Conservation (phyloP, 2,329 filamentous ascomycete species). For the Chaetomiaceae sp. region DNA sequence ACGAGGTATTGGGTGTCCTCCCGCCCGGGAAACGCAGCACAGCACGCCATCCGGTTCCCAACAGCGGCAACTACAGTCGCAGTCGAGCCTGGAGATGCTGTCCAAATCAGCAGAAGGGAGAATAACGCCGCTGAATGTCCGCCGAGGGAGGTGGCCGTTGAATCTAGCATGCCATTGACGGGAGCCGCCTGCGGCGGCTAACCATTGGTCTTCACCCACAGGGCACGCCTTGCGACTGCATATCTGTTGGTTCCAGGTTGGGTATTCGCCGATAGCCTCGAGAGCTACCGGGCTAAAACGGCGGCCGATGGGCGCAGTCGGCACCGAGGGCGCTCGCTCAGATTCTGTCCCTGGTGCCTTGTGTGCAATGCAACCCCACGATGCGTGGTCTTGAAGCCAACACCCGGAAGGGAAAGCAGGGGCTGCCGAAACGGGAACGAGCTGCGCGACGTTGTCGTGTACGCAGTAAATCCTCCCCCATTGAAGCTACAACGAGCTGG, state of each 20-base stretch:
- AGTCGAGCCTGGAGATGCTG: too few relatives aligned
- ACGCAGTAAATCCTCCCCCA: not conserved
- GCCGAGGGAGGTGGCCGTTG: not conserved
- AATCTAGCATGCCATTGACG: not conserved
- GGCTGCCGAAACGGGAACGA: constrained; percentile 4
- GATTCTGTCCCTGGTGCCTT: not conserved
- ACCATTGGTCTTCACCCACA: not conserved
- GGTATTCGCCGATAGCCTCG: not conserved
- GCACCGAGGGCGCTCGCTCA: not conserved
- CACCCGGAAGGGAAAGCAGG: constrained; percentile 7
- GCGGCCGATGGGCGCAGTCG: not conserved
- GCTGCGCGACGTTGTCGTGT: not conserved
- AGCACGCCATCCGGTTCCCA: too few relatives aligned
- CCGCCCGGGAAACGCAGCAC: too few relatives aligned
- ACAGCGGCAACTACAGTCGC: too few relatives aligned
- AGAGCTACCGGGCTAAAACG: too few relatives aligned
- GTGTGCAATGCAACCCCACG: constrained; percentile 12
- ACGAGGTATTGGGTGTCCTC: too few relatives aligned
- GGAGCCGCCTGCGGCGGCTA: constrained; percentile 11
- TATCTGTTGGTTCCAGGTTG: constrained; percentile 12
- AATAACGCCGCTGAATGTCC: not conserved
- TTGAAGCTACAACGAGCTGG: too few relatives aligned
- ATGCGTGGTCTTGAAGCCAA: constrained; percentile 1
- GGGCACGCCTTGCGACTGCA: constrained; percentile 1
- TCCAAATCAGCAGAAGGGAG: too few relatives aligned